Conservation (phyloP, 2,329 filamentous ascomycete species). For the Aspergillus pseudoviridinutans region DNA sequence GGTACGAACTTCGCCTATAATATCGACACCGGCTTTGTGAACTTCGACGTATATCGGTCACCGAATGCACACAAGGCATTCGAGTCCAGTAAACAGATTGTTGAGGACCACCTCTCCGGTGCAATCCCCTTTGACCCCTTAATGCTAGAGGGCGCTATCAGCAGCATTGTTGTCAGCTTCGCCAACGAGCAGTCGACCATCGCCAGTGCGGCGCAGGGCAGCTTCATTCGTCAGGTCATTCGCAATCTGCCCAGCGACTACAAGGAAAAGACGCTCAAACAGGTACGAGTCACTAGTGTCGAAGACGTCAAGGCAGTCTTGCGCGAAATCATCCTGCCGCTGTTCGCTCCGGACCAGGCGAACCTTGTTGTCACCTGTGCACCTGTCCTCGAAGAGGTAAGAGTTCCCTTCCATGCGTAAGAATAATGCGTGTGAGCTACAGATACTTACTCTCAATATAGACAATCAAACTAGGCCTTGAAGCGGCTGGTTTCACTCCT, state of each 20-base stretch:
- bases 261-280: slow-evolving; percentile 69
- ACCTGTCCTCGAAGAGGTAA: slow-evolving; percentile 76
- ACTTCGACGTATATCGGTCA: slow-evolving; percentile 84
- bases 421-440: not conserved
- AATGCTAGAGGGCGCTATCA: slow-evolving; percentile 85
- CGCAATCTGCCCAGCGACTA: slow-evolving; percentile 72
- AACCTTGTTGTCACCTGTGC: slow-evolving; percentile 89
- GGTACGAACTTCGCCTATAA: slow-evolving; percentile 76
- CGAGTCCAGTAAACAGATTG: slow-evolving; percentile 67
- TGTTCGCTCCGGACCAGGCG: slow-evolving; percentile 75
- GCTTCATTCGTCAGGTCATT: slow-evolving; percentile 78
- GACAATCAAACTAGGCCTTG: slow-evolving; percentile 72
- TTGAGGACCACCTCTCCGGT: slow-evolving; percentile 70
- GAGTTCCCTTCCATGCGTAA: slow-evolving; percentile 29
- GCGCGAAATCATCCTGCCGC: slow-evolving; percentile 68
- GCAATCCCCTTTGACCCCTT: slow-evolving; percentile 69
- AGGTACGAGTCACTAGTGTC: slow-evolving; percentile 69
- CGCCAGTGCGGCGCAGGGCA: slow-evolving; percentile 73
- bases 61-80: slow-evolving; percentile 88
- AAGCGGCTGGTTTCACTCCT: slow-evolving; percentile 71
- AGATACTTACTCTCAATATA: slow-evolving; percentile 37
- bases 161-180: slow-evolving; percentile 78
- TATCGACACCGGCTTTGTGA: slow-evolving; percentile 72
- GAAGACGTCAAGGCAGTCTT: slow-evolving; percentile 75
- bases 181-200: slow-evolving; percentile 88